phyloP scores from a whole-genome alignment of 805 yeast species.

The Phaffomyces opuntiae region DNA sequence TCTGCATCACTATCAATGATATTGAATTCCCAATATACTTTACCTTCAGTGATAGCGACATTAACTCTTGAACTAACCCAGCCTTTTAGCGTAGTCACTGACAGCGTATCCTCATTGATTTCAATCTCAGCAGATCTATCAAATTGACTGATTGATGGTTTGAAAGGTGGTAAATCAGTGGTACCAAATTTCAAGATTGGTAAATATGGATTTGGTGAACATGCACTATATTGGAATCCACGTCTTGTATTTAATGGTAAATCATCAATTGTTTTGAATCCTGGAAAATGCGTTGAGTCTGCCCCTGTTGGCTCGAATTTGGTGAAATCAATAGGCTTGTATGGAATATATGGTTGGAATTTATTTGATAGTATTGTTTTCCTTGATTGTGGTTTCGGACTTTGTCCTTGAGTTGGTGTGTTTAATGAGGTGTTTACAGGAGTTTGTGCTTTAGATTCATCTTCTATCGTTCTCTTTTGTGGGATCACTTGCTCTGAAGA shows the following conservation, averaged over 20 bases:
- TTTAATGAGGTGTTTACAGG: not conserved
- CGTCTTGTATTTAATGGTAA: constrained; percentile 65
- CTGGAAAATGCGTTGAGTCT: constrained; percentile 4
- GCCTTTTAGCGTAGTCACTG: constrained; percentile 58
- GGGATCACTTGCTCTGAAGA: not conserved
- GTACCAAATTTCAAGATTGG: constrained; percentile 55
- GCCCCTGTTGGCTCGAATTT: constrained; percentile 7
- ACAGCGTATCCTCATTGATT: constrained; percentile 29
- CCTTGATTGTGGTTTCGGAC: not conserved
- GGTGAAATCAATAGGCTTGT: constrained; percentile 17
- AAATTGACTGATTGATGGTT: constrained; percentile 50
- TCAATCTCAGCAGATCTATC: constrained; percentile 62
- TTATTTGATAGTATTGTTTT: constrained; percentile 10
- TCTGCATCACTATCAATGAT: constrained; percentile 34
- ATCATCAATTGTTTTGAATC: constrained; percentile 54
- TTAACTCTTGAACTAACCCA: constrained; percentile 78
- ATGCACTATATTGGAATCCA: constrained; percentile 75
- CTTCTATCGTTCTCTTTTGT: not conserved
- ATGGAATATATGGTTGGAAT: constrained; percentile 19
- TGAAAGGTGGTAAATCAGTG: constrained; percentile 65
- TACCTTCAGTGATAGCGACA: constrained; percentile 71
- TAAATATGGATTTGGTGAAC: constrained; percentile 62
- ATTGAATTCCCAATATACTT: constrained; percentile 71
- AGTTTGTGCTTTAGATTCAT: not conserved
- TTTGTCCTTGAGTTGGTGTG: not conserved